A percentile compares a stretch with the other conserved stretches of the same genome.
phyloP scores from a whole-genome alignment of 2,329 filamentous ascomycete genomes.

The Dryadomyces quercus-mongolicae region DNA sequence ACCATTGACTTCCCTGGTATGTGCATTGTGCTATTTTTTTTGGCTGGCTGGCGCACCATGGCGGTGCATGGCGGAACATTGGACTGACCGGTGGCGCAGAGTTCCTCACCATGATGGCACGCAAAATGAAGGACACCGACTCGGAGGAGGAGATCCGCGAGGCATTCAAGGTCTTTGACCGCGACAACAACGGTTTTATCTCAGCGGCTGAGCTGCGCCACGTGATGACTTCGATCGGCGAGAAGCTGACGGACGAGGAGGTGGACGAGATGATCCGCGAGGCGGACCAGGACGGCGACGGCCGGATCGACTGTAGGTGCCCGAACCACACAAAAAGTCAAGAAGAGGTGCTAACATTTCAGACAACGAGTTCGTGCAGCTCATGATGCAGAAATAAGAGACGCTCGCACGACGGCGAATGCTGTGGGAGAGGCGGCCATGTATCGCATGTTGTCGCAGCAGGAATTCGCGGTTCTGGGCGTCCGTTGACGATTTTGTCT shows the following conservation, averaged over 20 bases:
- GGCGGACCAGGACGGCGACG: constrained; percentile 81
- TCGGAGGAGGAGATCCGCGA: constrained; percentile 85
- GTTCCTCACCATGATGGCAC: constrained; percentile 87
- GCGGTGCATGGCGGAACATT: neutral
- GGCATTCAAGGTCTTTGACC: constrained; percentile 82
- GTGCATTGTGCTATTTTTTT: constrained; percentile 13
- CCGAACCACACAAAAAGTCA: too few species aligned
- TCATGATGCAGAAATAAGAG: constrained; percentile 87
- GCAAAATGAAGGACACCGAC: constrained; percentile 90
- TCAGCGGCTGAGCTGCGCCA: constrained; percentile 79
- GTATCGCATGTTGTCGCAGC: constrained; percentile 7
- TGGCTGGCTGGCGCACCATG: neutral
- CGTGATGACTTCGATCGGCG: constrained; percentile 85
- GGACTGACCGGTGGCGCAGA: constrained; percentile 33
- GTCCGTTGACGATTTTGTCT: neutral
- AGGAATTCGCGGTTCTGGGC: constrained; percentile 1
- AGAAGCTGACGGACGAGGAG: constrained; percentile 84
- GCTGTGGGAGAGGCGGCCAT: neutral
- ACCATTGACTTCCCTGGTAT: constrained; percentile 85
- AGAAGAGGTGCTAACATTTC: neutral
- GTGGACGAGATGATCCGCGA: constrained; percentile 91
- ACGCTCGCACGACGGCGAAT: neutral
- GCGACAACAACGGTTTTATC: constrained; percentile 87
- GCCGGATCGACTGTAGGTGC: constrained; percentile 71
- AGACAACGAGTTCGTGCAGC: constrained; percentile 90